Evolutionary conservation across 2,329 filamentous ascomycete species (phyloP).

Genomic region (Aschersonia sp.): DNA sequence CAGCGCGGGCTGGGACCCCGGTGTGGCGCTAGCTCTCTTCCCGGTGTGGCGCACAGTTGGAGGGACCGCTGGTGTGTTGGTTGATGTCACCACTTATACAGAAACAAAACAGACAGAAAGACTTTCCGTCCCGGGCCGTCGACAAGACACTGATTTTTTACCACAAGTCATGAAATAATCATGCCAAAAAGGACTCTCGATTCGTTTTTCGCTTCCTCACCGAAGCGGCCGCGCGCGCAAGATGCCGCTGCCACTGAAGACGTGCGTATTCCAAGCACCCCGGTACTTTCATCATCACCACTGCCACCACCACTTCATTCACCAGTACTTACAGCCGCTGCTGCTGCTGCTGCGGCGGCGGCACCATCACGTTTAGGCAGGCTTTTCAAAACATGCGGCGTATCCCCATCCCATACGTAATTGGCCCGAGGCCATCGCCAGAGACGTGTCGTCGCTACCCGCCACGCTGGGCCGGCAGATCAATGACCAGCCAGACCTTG

Average conservation of each 20-base stretch:
- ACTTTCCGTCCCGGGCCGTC: neutral
- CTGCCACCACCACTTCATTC: too few relatives aligned
- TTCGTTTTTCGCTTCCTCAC: slow-evolving; percentile 40
- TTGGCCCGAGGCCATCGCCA: slow-evolving; percentile 22
- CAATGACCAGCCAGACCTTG: slow-evolving; percentile 53
- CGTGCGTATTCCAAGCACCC: neutral
- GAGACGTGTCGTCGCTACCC: slow-evolving; percentile 29
- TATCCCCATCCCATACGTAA: slow-evolving; percentile 37
- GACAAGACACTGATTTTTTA: too few relatives aligned
- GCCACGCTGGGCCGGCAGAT: slow-evolving; percentile 38
- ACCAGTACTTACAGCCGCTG: too few relatives aligned
- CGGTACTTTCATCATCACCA: too few relatives aligned
- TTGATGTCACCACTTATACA: slow-evolving; percentile 3
- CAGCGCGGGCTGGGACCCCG: too few relatives aligned
- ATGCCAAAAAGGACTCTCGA: slow-evolving; percentile 43
- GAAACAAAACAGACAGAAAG: neutral
- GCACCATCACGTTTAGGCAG: too few relatives aligned
- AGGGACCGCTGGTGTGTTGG: neutral
- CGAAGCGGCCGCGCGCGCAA: slow-evolving; percentile 9
- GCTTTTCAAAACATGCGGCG: slow-evolving; percentile 20
- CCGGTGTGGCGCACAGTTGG: neutral
- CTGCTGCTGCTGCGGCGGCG: too few relatives aligned
- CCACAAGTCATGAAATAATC: slow-evolving; percentile 1
- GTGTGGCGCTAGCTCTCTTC: too few relatives aligned
- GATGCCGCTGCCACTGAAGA: neutral